Conservation (phyloP, 768 basidiomycete species). For the Termitomyces sp. region DNA sequence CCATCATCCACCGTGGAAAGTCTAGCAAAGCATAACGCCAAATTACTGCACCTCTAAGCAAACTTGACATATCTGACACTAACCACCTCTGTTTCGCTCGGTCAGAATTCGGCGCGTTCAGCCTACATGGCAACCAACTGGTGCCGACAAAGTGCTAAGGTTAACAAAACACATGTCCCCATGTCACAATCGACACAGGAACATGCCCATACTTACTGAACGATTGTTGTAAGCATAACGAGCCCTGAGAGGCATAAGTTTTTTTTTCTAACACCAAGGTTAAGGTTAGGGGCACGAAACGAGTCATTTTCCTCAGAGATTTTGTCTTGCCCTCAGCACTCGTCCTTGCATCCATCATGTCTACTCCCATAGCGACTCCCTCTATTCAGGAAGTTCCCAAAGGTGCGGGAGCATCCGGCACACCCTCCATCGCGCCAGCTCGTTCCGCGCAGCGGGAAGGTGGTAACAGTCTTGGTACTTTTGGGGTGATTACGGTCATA, state of each 20-base stretch:
- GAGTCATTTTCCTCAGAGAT: conserved; percentile 13
- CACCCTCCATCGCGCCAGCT: conserved; percentile 44
- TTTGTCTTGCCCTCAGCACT: conserved; percentile 7
- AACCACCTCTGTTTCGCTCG: too few species aligned
- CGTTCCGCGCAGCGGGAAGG: conserved; percentile 47
- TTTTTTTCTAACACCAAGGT: conserved; percentile 9
- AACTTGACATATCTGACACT: conserved; percentile 1
- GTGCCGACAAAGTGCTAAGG: neutral
- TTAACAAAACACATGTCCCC: neutral
- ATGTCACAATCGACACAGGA: neutral
- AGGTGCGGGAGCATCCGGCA: conserved; percentile 32
- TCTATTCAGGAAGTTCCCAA: conserved; percentile 31
- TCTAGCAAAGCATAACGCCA: neutral
- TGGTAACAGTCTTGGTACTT: conserved; percentile 63
- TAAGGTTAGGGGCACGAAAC: conserved; percentile 25
- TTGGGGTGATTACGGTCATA: conserved; percentile 39
- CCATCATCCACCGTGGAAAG: conserved; percentile 2
- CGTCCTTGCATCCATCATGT: conserved; percentile 15
- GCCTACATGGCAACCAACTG: neutral
- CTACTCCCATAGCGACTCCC: conserved; percentile 22
- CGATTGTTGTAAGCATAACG: neutral
- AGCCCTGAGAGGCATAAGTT: neutral
- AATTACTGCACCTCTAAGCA: neutral
- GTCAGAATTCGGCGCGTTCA: neutral
- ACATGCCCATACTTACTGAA: neutral